A percentile compares a stretch with the other conserved stretches of the same genome.
Conservation (phyloP, 495 filamentous ascomycete species). For the Xylaria telfairii region DNA sequence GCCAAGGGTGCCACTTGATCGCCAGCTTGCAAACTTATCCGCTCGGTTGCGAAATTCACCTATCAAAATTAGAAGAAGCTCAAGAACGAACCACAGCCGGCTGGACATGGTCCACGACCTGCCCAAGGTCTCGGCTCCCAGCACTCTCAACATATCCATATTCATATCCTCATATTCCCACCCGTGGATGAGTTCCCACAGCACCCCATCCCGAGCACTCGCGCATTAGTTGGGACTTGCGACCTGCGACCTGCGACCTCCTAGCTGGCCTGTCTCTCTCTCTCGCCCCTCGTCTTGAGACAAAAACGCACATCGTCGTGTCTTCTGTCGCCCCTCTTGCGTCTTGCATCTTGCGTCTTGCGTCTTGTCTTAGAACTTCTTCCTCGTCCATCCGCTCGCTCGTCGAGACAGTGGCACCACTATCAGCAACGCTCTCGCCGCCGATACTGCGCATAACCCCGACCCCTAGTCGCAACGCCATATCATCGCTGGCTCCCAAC, state of each 20-base stretch:
- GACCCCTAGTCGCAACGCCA: slow-evolving; percentile 8
- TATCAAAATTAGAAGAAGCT: slow-evolving; percentile 2
- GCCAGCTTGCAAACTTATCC: slow-evolving; percentile 19
- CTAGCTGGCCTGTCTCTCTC: not conserved
- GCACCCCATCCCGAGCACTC: not conserved
- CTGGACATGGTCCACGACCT: slow-evolving; percentile 14
- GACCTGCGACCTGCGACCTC: not conserved
- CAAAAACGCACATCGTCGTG: not conserved
- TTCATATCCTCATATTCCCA: slow-evolving; percentile 21
- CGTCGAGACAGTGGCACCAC: not conserved
- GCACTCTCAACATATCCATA: slow-evolving; percentile 23
- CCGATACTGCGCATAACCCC: not conserved
- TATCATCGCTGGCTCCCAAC: not conserved
- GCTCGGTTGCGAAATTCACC: slow-evolving; percentile 12
- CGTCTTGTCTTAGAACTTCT: not conserved
- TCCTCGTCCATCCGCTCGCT: not conserved
- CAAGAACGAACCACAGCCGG: slow-evolving; percentile 14
- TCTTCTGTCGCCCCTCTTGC: too few species aligned
- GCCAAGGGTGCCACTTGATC: slow-evolving; percentile 18
- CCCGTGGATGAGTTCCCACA: not conserved
- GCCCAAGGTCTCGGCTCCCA: slow-evolving; percentile 13
- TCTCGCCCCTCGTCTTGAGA: too few species aligned
- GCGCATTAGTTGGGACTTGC: not conserved
- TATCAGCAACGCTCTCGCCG: not conserved
- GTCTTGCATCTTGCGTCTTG: not conserved